Evolutionary conservation across 2,329 filamentous ascomycete genomes (phyloP).

Genomic region (Trematosphaeria pertusa): DNA sequence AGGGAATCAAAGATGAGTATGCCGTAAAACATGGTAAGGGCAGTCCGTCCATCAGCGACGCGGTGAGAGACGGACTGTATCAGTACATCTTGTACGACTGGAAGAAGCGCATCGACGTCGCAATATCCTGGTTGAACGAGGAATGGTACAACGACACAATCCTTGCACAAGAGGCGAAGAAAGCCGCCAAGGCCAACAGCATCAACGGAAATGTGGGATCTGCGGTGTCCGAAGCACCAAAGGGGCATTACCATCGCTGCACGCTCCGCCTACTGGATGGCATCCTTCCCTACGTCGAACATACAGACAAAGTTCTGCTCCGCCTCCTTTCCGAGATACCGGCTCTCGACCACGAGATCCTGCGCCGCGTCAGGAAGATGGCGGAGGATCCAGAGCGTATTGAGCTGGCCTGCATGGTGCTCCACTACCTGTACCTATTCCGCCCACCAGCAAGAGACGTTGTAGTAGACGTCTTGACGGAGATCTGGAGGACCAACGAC

Average conservation of each 20-base stretch:
- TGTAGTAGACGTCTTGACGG: conserved; percentile 64
- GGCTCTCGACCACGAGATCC: conserved; percentile 72
- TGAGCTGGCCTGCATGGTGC: conserved; percentile 62
- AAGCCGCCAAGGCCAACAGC: conserved; percentile 36
- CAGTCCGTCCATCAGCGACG: conserved; percentile 64
- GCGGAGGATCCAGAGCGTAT: conserved; percentile 70
- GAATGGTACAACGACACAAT: conserved; percentile 95
- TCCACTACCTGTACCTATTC: conserved; percentile 59
- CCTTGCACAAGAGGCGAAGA: conserved; percentile 48
- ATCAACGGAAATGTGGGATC: conserved; percentile 55
- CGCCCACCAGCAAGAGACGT: conserved; percentile 65
- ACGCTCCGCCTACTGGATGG: conserved; percentile 83
- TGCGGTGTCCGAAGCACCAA: conserved; percentile 11
- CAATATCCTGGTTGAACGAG: conserved; percentile 92
- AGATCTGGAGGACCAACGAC: conserved; percentile 61
- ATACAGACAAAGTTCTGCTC: conserved; percentile 86
- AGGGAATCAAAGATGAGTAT: conserved; percentile 65
- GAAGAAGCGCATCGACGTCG: conserved; percentile 84
- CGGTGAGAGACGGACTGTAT: conserved; percentile 81
- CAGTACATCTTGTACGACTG: conserved; percentile 92
- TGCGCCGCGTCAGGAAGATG: conserved; percentile 72
- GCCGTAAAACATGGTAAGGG: conserved; percentile 35
- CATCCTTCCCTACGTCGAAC: conserved; percentile 88
- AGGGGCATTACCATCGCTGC: conserved; percentile 77
- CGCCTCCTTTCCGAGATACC: conserved; percentile 93